phyloP scores from a whole-genome alignment of 192 early-diverging fungal species.

The Rhizoclosmatium sp. region DNA sequence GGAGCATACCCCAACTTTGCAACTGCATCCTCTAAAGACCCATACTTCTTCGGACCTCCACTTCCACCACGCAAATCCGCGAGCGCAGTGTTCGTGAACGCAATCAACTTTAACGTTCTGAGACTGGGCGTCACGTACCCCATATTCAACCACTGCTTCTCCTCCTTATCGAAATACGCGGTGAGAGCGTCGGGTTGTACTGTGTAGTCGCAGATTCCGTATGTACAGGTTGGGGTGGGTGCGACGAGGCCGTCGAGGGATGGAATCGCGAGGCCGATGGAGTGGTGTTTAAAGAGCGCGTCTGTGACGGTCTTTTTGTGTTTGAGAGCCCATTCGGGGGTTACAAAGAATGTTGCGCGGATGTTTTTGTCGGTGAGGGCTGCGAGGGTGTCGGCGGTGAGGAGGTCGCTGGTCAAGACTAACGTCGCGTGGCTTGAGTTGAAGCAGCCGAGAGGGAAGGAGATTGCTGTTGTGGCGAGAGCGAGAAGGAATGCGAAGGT shows the following conservation, averaged over 20 bases:
- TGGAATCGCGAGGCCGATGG: slow-evolving; percentile 1
- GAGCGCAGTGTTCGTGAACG: not conserved
- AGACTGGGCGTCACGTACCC: not conserved
- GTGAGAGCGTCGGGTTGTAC: not conserved
- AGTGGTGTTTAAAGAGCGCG: not conserved
- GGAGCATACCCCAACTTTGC: not conserved
- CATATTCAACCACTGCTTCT: not conserved
- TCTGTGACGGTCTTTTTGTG: not conserved
- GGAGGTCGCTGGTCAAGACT: not conserved
- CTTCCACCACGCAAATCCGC: not conserved
- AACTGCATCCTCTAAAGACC: not conserved
- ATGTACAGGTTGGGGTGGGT: not conserved
- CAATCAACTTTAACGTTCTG: not conserved
- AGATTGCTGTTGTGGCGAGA: too few species aligned
- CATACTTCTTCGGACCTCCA: not conserved
- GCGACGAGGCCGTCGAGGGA: not conserved
- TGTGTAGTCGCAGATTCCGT: not conserved
- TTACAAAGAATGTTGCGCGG: slow-evolving; percentile 11
- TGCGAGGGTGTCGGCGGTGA: not conserved
- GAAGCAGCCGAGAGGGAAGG: not conserved
- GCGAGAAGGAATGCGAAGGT: too few species aligned
- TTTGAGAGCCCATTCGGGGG: not conserved
- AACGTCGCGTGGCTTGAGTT: not conserved
- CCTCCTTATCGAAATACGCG: not conserved
- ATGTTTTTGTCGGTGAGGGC: not conserved